Evolutionary conservation across 1,284 basidiomycete species (phyloP), one percentile per base, ranked within the genome.

Genomic region (Ustilago hordei): DNA sequence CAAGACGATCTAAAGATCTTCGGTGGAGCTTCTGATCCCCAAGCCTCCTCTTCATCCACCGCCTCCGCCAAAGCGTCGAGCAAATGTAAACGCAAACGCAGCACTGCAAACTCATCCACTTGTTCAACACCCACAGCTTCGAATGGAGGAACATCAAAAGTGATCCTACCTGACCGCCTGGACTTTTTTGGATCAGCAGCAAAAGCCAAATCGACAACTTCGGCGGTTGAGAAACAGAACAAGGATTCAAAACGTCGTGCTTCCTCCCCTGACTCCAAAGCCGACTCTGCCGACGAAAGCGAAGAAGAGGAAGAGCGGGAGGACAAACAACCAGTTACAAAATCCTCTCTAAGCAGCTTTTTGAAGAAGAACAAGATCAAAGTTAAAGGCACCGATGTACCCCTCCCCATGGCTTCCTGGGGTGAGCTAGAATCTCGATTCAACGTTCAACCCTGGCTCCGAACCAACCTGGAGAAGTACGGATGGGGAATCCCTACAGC

Each of bases 1-100:
- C 88, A 90, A 77, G 86, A 88, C 1, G 93, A 95, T 84, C 89
- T 93, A 19, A 87, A 90, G 34, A 87, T 94, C 4, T 96, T 97
- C 87, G 89, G 64, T 87, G 89, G 64, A 12, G 58, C 63, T 28
- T 53, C 53, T 41, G 61, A 62, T 31, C 60, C 59, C 45, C 52
- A 36, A 31, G 53, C 39, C 5, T 43, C 54, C 28, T 57, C 56
- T 5, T 55, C 67, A 3, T 32, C 60, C 7, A 39, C 56, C 0
- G 38, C 36, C 38, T 35, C 47, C 50, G 55, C 28, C 7, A 8
- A 11, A 3, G 23, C 2, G 23, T 28, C 23, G 23, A 34, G 31
- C n/a, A 23, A 39, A 12, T 7, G 59, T 11, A 72, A 73, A 34
- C 55, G 60, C 9, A 64, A 73, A 57, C 54, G 58, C 3, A 32